Conservation (phyloP, 768 basidiomycete genomes). For the Serpula lacrymans region DNA sequence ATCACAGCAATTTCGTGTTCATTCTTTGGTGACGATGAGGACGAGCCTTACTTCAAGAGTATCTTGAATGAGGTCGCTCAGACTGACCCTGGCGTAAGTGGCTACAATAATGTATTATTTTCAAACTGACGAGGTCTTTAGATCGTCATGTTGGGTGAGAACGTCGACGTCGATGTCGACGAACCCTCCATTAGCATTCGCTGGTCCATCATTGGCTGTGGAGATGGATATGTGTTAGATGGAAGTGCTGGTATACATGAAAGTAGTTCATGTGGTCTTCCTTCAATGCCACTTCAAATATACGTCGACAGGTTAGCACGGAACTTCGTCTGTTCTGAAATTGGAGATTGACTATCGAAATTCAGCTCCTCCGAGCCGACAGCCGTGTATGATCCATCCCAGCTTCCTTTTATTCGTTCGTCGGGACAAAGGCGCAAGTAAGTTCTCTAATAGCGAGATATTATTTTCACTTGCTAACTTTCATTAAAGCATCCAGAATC, state of each 20-base stretch:
- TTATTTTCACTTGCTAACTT: neutral
- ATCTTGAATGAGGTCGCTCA: constrained; percentile 38
- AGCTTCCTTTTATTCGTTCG: constrained; percentile 40
- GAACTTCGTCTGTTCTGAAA: neutral
- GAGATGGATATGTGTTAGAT: constrained; percentile 39
- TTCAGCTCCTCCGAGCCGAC: constrained; percentile 34
- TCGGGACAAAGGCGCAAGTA: constrained; percentile 44
- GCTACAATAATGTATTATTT: neutral
- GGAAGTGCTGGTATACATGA: constrained; percentile 47
- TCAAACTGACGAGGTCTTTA: constrained; percentile 15
- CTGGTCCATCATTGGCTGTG: constrained; percentile 56
- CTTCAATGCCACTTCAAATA: constrained; percentile 37
- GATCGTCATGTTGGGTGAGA: constrained; percentile 55
- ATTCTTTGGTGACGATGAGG: constrained; percentile 43
- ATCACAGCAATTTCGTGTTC: constrained; percentile 45
- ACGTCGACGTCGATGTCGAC: constrained; percentile 56
- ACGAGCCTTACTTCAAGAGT: constrained; percentile 37
- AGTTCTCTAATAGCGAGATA: too few relatives aligned
- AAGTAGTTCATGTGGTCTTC: constrained; percentile 44
- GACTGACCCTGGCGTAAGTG: constrained; percentile 44
- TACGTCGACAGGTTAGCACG: constrained; percentile 53
- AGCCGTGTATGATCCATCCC: constrained; percentile 41
- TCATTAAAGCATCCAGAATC: constrained; percentile 44
- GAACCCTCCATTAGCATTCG: constrained; percentile 54
- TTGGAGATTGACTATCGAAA: neutral